phyloP scores from a whole-genome alignment of 2,329 filamentous ascomycete species.

The Cylindrodendrum hubeiense region DNA sequence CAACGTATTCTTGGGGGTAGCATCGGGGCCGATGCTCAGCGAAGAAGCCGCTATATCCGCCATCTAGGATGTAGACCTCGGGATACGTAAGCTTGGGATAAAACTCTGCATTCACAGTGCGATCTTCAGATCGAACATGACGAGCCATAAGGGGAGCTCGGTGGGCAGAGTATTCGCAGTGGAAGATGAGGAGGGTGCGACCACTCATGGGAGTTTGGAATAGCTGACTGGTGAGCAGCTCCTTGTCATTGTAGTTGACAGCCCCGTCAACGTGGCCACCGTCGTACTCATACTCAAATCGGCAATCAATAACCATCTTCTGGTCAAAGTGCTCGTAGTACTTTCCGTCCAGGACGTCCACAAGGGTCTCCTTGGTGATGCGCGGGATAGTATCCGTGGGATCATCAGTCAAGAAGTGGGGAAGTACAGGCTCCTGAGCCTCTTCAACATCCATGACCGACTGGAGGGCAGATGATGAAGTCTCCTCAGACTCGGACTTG shows the following conservation, averaged over 20 bases:
- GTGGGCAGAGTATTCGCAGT: slow-evolving; percentile 98
- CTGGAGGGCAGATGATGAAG: slow-evolving; percentile 63
- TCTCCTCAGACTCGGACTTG: slow-evolving; percentile 70
- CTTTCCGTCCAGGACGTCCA: slow-evolving; percentile 89
- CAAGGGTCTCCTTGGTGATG: slow-evolving; percentile 83
- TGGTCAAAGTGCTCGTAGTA: slow-evolving; percentile 82
- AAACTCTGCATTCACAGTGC: slow-evolving; percentile 83
- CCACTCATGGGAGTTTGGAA: slow-evolving; percentile 77
- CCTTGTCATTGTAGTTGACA: slow-evolving; percentile 97
- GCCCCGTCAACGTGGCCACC: slow-evolving; percentile 95
- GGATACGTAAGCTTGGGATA: slow-evolving; percentile 95
- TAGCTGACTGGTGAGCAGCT: slow-evolving; percentile 82
- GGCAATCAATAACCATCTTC: slow-evolving; percentile 92
- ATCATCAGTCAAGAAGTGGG: slow-evolving; percentile 85
- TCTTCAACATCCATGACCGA: slow-evolving; percentile 89
- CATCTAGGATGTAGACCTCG: slow-evolving; percentile 96
- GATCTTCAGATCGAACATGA: slow-evolving; percentile 90
- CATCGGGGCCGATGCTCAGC: slow-evolving; percentile 82
- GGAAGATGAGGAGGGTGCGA: slow-evolving; percentile 88
- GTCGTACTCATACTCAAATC: slow-evolving; percentile 98
- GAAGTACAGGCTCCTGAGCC: slow-evolving; percentile 78
- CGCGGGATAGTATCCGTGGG: slow-evolving; percentile 89
- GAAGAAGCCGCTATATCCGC: slow-evolving; percentile 96
- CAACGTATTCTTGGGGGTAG: slow-evolving; percentile 94
- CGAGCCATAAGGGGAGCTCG: slow-evolving; percentile 97